phyloP scores from a whole-genome alignment of 306 rosid species.

The Citrullus amarus region DNA sequence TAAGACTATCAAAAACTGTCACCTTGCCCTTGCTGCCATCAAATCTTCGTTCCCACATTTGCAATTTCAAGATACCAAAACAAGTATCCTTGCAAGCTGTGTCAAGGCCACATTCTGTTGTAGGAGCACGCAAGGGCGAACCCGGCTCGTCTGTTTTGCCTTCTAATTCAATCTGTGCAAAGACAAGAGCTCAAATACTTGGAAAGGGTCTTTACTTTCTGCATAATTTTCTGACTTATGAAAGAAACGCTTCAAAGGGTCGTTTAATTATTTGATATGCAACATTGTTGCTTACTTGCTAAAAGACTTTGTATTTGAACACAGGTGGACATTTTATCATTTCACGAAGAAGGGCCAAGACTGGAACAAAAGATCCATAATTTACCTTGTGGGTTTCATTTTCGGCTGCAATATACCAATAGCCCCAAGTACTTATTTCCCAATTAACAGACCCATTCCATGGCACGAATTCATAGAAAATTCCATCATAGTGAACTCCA shows the following conservation, averaged over 20 bases:
- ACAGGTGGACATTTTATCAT: neutral
- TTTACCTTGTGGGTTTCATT: constrained; percentile 56
- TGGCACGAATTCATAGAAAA: constrained; percentile 80
- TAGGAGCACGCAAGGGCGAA: constrained; percentile 80
- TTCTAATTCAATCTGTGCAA: constrained; percentile 66
- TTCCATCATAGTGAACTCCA: constrained; percentile 74
- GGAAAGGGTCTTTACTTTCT: neutral
- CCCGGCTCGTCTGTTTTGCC: constrained; percentile 66
- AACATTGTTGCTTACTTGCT: neutral
- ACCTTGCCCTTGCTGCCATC: constrained; percentile 93
- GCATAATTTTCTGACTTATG: neutral
- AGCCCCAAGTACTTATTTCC: constrained; percentile 86
- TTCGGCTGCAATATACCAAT: constrained; percentile 66
- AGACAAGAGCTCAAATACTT: neutral
- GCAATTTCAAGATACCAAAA: constrained; percentile 44
- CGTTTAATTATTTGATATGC: neutral
- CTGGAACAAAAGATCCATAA: neutral
- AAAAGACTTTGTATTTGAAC: neutral
- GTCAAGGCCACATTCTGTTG: constrained; percentile 59
- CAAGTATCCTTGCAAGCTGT: constrained; percentile 88
- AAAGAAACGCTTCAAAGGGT: neutral
- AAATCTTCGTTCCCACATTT: constrained; percentile 67
- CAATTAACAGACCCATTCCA: constrained; percentile 75
- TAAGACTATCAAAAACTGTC: neutral
- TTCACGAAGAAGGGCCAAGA: neutral